A percentile compares a stretch with the other conserved stretches of the same genome.
These are phyloP conservation scores for Thelonectria blattea DNA, from an alignment of 2,329 filamentous ascomycete genomes.

Conservation along the genomic window DNA sequence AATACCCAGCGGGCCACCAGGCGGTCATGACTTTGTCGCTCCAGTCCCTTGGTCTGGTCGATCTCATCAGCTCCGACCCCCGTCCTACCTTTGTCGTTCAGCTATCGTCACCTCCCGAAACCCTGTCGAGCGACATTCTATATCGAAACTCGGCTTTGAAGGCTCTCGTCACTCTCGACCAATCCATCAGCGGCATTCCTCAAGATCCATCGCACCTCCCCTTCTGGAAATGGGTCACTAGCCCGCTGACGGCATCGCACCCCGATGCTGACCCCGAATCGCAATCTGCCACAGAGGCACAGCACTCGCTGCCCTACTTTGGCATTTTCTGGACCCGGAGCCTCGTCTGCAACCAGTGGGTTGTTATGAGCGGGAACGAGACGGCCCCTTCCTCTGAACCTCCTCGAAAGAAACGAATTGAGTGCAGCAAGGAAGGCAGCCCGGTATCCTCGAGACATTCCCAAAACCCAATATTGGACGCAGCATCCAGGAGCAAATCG, in stretches of 20 bases:
- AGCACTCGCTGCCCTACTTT: slow-evolving; percentile 41
- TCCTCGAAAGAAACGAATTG: slow-evolving; percentile 42
- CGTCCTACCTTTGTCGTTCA: slow-evolving; percentile 50
- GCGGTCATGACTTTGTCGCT: slow-evolving; percentile 37
- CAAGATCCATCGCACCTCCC: slow-evolving; percentile 39
- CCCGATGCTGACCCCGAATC: slow-evolving; percentile 14
- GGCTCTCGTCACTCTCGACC: slow-evolving; percentile 39
- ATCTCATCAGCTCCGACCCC: slow-evolving; percentile 50
- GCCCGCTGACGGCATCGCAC: slow-evolving; percentile 20
- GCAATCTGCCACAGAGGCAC: slow-evolving; percentile 18
- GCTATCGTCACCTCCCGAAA: slow-evolving; percentile 15
- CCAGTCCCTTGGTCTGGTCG: slow-evolving; percentile 43
- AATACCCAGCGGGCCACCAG: slow-evolving; percentile 25
- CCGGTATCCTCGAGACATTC: slow-evolving; percentile 23
- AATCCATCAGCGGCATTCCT: slow-evolving; percentile 40
- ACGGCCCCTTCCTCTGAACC: slow-evolving; percentile 40
- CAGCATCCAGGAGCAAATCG: slow-evolving; percentile 31
- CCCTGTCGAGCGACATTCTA: slow-evolving; percentile 32
- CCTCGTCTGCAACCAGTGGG: slow-evolving; percentile 44
- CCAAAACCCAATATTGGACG: slow-evolving; percentile 32
- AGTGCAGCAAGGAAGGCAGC: slow-evolving; percentile 33
- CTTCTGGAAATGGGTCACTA: slow-evolving; percentile 50
- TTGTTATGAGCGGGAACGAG: slow-evolving; percentile 49
- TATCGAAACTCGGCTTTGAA: slow-evolving; percentile 49
- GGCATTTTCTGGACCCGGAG: slow-evolving; percentile 48